Evolutionary conservation across 1,139 yeast species (phyloP), one percentile per base, ranked within the genome.

Genomic region (Yamadazyma dendronema): DNA sequence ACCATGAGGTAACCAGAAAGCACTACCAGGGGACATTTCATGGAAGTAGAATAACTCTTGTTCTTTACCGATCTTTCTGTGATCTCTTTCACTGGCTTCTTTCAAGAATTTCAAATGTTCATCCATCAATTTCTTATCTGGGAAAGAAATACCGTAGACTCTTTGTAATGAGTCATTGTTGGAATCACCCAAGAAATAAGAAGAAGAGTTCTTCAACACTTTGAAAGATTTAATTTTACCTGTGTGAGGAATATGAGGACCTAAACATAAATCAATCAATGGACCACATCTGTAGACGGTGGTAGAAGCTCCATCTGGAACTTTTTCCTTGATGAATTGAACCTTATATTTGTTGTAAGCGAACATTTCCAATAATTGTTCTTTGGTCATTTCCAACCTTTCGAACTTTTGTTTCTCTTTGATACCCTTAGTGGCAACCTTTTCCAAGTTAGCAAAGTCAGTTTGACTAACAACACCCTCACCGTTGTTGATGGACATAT

Each of bases 211-310:
- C 72, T 94, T 94, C 67, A 94, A 76, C 36, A 94, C 79, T 67
- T 92, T 92, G 72, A 90, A 81, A 34, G 96, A 86, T 77, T 94
- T 94, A 57, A 94, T 88, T 62, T 86, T 84, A 47, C 98, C 98
- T 31, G 98, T 89, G 67, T 92, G 95, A 43, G 97, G 97, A 49
- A 94, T 85, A 61, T 94, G 99, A 35, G 99, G 99, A 52, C 99
- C 99, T 43, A 87, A 77, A 78, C 99, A 94, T 63, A 94, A 78
- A 67, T 94, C 99, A 55, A 94, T 92, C 64, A 94, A 79, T 33
- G 96, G 89, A 54, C 99, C 99, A 72, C 97, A 92, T 71, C 97
- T 82, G 73, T 94, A 94, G 32, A 94, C 97, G 33, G 98, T 92
- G 53, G 97, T 82, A 34, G 95, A 80, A 33, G 96, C 89, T 30